Evolutionary conservation across 768 basidiomycete genomes (phyloP).

Genomic region (Rhizopogon roseolus): DNA sequence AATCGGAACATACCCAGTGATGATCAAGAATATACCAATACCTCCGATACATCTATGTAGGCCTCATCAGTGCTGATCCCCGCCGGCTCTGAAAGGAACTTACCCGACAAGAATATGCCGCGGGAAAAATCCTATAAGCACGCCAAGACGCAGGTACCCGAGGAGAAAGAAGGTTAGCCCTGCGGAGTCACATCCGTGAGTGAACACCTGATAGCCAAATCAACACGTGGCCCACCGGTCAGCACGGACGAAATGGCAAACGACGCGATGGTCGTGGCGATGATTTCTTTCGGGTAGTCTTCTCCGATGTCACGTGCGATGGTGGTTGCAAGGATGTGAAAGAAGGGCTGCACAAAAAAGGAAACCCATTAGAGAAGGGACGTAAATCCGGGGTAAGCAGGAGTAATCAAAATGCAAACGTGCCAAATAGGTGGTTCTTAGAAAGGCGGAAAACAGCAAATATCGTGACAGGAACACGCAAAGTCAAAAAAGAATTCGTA

Average conservation of each 20-base stretch:
- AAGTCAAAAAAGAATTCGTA: background rate
- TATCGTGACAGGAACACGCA: background rate
- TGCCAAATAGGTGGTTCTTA: too few relatives aligned
- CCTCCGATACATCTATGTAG: constrained; percentile 78
- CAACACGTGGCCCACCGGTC: constrained; percentile 51
- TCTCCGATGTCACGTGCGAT: constrained; percentile 74
- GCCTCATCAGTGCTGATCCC: background rate
- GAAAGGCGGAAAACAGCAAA: background rate
- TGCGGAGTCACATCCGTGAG: constrained; percentile 3
- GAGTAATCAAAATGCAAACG: background rate
- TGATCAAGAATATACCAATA: constrained; percentile 89
- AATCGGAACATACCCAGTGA: constrained; percentile 65
- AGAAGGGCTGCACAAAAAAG: constrained; percentile 67
- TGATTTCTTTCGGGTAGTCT: constrained; percentile 59
- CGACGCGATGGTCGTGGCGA: constrained; percentile 90
- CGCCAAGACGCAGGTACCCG: constrained; percentile 77
- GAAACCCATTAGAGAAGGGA: background rate
- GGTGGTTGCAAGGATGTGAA: constrained; percentile 81
- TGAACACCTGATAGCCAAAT: background rate
- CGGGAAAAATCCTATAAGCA: constrained; percentile 92
- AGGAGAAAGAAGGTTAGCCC: constrained; percentile 77
- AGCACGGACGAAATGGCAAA: constrained; percentile 84
- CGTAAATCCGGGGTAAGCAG: background rate
- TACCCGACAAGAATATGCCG: constrained; percentile 95
- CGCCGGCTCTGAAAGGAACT: constrained; percentile 16